Evolutionary conservation across 805 yeast genomes (phyloP).

Genomic region (Hanseniaspora meyeri): DNA sequence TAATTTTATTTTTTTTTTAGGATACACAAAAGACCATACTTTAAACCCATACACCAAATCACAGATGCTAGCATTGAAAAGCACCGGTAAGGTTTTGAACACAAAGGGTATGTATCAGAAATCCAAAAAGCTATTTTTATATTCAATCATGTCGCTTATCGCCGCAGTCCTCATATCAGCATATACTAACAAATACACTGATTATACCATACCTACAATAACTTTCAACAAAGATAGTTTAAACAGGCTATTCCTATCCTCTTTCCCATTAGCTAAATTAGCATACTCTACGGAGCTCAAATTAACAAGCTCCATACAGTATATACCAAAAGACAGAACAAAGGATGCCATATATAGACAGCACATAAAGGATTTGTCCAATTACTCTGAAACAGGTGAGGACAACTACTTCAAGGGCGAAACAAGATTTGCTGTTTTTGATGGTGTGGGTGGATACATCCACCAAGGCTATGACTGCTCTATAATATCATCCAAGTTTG

Average conservation of each 20-base stretch:
- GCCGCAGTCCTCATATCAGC: not conserved
- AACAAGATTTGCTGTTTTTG: conserved; percentile 57
- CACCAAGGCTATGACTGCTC: conserved; percentile 83
- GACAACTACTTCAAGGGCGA: conserved; percentile 53
- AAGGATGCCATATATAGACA: conserved; percentile 31
- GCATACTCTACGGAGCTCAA: conserved; percentile 35
- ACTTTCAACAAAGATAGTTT: not conserved
- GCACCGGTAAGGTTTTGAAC: not conserved
- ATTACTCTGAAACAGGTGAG: conserved; percentile 61
- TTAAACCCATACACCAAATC: conserved; percentile 24
- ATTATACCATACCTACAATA: not conserved
- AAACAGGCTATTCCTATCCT: not conserved
- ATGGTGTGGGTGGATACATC: conserved; percentile 97
- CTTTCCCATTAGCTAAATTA: conserved; percentile 11
- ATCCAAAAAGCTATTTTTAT: not conserved
- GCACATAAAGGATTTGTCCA: conserved; percentile 15
- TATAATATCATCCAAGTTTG: conserved; percentile 71
- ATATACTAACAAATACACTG: conserved; percentile 11
- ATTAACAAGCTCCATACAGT: conserved; percentile 42
- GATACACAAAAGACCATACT: not conserved
- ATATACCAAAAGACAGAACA: conserved; percentile 59
- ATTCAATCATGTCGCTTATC: not conserved
- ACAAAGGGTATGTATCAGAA: conserved; percentile 5
- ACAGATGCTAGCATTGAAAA: conserved; percentile 5
- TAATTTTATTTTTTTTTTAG: too few species aligned